Conservation (phyloP, 768 basidiomycete species). For the Termitomyces sp. region DNA sequence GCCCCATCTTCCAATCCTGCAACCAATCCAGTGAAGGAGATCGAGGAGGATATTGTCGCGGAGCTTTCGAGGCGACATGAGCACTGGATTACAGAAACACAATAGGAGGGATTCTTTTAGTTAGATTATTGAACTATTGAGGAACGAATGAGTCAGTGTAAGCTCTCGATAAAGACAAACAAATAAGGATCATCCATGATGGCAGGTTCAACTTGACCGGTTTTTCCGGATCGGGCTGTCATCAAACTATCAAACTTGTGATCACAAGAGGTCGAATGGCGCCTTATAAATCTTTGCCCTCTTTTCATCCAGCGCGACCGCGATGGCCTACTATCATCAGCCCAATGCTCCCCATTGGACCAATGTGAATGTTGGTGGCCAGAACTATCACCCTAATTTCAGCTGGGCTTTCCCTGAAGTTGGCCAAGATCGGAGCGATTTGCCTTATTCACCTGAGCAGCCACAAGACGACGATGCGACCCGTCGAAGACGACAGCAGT, state of each 20-base stretch:
- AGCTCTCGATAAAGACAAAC: too few relatives aligned
- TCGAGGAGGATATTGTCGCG: conserved; percentile 85
- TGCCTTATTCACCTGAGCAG: neutral
- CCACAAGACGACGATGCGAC: neutral
- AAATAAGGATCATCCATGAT: too few relatives aligned
- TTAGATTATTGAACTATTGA: neutral
- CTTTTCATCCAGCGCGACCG: neutral
- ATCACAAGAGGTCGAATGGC: neutral
- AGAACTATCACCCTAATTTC: neutral
- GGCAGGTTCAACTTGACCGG: too few relatives aligned
- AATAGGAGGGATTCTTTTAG: neutral
- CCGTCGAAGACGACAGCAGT: neutral
- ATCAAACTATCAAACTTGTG: neutral
- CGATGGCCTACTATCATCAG: neutral
- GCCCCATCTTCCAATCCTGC: conserved; percentile 28
- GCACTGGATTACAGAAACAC: conserved; percentile 49
- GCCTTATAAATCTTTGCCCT: neutral
- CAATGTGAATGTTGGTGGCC: neutral
- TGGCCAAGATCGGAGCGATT: neutral
- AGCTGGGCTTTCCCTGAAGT: neutral
- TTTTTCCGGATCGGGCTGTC: too few relatives aligned
- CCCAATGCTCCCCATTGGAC: neutral
- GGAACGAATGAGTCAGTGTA: neutral
- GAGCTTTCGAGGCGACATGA: conserved; percentile 74
- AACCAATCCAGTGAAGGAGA: conserved; percentile 55